Evolutionary conservation across 2,329 filamentous ascomycete species (phyloP), one percentile per base, ranked within the genome.

Genomic region (Exutisphaerella laricina): DNA sequence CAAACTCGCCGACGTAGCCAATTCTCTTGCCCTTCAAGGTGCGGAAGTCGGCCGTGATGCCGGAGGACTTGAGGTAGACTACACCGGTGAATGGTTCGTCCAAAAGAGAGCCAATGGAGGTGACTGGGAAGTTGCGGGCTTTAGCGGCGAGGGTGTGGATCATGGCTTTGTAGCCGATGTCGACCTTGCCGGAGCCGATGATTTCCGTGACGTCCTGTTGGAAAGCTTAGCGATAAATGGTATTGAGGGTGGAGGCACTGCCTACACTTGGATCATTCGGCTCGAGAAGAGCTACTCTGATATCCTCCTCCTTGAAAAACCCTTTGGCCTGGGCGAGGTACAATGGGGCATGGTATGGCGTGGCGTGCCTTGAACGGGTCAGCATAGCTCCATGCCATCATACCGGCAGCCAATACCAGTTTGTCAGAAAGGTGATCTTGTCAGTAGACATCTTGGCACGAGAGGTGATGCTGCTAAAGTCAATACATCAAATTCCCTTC

Each of bases 341-440:
- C 9, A 88, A 68, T 12, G 84, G 84, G 9, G 83, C 83, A 60
- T 88, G 84, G 72, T 88, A 88, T 51, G 84, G 82, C 63, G 84
- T 88, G 38, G 84, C 84, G 68, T 87, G 84, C 84, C 84, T 87
- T 58, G n/a, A 29, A 32, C 8, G 17, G 37, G 41, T 53, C 14
- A 38, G 37, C 25, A 26, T 36, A 40, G 17, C 18, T 29, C 12
- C 32, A 39, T 14, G 20, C 18, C 25, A 26, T 31, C 36, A 21
- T 30, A 43, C 40, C 16, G 18, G 17, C 25, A 54, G 29, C 33
- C 60, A 69, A 63, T 78, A 87, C 84, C 84, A 88, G 75, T 88
- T 88, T 69, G 83, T 85, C 64, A 88, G 73, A 70, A 88, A 88
- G 40, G 84, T 88, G 61, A 88, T 87, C 79, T 88, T 88, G 65